Conservation (phyloP, 257 asterid genomes). For the Penstemon davidsonii region DNA sequence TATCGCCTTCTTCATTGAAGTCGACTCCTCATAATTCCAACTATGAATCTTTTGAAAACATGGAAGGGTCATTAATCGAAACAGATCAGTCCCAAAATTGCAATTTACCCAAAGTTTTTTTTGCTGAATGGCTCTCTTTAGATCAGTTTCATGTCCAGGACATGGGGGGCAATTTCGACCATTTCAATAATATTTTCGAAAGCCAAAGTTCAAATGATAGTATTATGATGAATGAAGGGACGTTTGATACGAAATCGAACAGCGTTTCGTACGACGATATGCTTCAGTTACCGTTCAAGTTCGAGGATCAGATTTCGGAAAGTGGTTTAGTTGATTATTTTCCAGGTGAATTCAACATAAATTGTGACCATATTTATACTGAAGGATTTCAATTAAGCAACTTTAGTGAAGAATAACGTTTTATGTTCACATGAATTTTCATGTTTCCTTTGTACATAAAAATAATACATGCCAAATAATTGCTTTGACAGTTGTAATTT, state of each 20-base stretch:
- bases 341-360: conserved; percentile 43
- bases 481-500: too few relatives aligned
- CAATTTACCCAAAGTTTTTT: conserved; percentile 60
- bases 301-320: conserved; percentile 47
- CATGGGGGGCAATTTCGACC: conserved; percentile 10
- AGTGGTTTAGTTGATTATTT: conserved; percentile 40
- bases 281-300: conserved; percentile 40
- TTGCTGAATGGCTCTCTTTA: conserved; percentile 72
- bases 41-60: conserved; percentile 39
- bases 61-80: conserved; percentile 31
- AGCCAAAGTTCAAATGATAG: conserved; percentile 32
- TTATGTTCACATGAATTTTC: background rate
- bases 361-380: conserved; percentile 40
- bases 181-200: conserved; percentile 18
- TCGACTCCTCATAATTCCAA: conserved; percentile 30
- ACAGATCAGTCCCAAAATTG: conserved; percentile 43
- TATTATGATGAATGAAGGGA: conserved; percentile 34
- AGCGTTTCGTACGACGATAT: conserved; percentile 35
- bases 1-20: conserved; percentile 30
- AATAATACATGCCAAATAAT: too few relatives aligned
- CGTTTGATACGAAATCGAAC: conserved; percentile 20
- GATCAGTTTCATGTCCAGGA: conserved; percentile 44
- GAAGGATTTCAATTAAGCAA: conserved; percentile 22
- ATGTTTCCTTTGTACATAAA: too few relatives aligned
- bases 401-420: conserved; percentile 33